phyloP scores from a whole-genome alignment of 1,284 basidiomycete genomes.

The Rhodofomes roseus region DNA sequence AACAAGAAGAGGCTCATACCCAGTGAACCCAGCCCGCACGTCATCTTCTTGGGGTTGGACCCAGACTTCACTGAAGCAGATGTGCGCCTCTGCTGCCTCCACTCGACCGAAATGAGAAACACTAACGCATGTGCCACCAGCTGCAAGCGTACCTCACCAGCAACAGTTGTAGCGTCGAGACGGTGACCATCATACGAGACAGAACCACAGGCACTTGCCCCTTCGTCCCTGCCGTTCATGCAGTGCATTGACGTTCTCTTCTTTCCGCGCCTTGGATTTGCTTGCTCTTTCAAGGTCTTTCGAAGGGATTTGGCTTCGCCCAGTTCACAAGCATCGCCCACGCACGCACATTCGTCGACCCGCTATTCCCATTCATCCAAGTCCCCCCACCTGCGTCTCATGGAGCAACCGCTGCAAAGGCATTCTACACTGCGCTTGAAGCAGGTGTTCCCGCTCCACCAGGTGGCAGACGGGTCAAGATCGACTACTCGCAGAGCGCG shows the following conservation, averaged over 20 bases:
- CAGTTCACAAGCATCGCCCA: conserved; percentile 82
- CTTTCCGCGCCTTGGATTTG: conserved; percentile 45
- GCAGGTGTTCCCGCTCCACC: conserved; percentile 48
- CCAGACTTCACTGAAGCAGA: conserved; percentile 86
- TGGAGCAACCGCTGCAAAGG: conserved; percentile 64
- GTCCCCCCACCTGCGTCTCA: conserved; percentile 82
- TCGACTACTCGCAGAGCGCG: conserved; percentile 84
- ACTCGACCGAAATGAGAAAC: conserved; percentile 31
- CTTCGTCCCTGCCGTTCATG: conserved; percentile 61
- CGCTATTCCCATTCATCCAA: conserved; percentile 80
- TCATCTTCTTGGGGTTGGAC: conserved; percentile 90
- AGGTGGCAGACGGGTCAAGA: conserved; percentile 79
- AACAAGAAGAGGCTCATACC: conserved; percentile 70
- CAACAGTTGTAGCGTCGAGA: conserved; percentile 72
- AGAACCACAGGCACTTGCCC: conserved; percentile 89
- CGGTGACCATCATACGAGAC: conserved; percentile 91
- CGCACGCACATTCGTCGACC: conserved; percentile 83
- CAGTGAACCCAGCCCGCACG: conserved; percentile 81
- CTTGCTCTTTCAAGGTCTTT: conserved; percentile 68
- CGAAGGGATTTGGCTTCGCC: conserved; percentile 93
- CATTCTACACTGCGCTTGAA: conserved; percentile 69
- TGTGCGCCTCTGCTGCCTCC: conserved; percentile 47
- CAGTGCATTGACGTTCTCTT: conserved; percentile 65
- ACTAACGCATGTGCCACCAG: conserved; percentile 36
- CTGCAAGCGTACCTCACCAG: conserved; percentile 75